These are phyloP conservation scores for Penicillium egyptiacum DNA, from an alignment of 495 filamentous ascomycete genomes.

Conservation along the genomic window DNA sequence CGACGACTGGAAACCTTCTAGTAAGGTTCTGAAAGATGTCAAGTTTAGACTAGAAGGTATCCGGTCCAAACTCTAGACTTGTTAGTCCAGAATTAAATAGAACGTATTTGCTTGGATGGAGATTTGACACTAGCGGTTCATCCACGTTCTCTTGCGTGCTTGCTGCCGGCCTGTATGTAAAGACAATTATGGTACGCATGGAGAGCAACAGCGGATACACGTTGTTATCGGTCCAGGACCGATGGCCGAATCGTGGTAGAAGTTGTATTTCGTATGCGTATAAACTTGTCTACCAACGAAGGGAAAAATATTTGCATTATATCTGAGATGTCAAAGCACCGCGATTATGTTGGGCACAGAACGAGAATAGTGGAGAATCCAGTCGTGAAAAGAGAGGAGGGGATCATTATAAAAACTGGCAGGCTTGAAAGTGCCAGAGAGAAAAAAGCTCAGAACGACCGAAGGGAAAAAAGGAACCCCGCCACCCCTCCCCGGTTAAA, in stretches of 20 bases:
- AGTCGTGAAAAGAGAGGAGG: not conserved
- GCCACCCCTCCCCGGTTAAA: conserved; percentile 12
- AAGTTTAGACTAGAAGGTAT: conserved; percentile 94
- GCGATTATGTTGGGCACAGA: not conserved
- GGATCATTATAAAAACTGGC: conserved; percentile 1
- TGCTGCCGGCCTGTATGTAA: not conserved
- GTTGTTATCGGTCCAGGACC: not conserved
- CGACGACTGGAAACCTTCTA: conserved; percentile 88
- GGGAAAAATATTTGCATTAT: not conserved
- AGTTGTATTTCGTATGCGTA: not conserved
- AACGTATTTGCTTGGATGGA: not conserved
- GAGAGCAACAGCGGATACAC: not conserved
- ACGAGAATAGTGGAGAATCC: not conserved
- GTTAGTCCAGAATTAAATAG: not conserved
- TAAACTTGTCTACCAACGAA: not conserved
- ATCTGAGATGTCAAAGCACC: not conserved
- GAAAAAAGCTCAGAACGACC: conserved; percentile 11
- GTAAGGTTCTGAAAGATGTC: conserved; percentile 90
- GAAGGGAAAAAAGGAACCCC: conserved; percentile 8
- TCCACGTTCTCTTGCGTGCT: not conserved
- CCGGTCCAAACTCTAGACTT: conserved; percentile 66
- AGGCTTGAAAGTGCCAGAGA: conserved; percentile 3
- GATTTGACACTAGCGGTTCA: conserved; percentile 1
- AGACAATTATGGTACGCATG: not conserved
- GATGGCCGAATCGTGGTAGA: not conserved